Percentiles rank a stretch among this genome's conserved stretches.
These are phyloP conservation scores for Ophiostoma angusticollis DNA, from an alignment of 2,329 filamentous ascomycete species.

Conservation along the genomic window DNA sequence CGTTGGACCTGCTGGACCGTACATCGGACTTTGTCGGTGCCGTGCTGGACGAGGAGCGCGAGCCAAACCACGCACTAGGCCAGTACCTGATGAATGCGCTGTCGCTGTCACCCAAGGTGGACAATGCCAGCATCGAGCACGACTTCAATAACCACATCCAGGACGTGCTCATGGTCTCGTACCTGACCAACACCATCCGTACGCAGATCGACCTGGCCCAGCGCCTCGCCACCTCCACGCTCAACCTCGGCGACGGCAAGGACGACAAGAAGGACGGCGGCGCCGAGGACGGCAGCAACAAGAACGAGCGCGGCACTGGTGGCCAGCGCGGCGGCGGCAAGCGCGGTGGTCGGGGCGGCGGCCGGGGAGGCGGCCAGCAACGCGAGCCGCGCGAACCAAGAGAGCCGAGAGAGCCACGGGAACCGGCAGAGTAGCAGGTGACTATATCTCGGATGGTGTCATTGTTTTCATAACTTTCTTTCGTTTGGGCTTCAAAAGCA, in stretches of 20 bases:
- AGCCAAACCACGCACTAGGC: slow-evolving; percentile 80
- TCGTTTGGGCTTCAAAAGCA: no score
- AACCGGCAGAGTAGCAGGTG: slow-evolving; percentile 24
- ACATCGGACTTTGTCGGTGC: slow-evolving; percentile 86
- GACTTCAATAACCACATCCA: slow-evolving; percentile 99
- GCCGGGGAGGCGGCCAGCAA: slow-evolving; percentile 37
- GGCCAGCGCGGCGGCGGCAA: slow-evolving; percentile 32
- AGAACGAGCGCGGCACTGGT: slow-evolving; percentile 31
- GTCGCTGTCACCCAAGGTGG: slow-evolving; percentile 88
- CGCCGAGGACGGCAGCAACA: slow-evolving; percentile 26
- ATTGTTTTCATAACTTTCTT: no score
- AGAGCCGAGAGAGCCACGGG: slow-evolving; percentile 24
- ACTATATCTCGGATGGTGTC: no score
- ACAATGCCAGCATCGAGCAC: slow-evolving; percentile 76
- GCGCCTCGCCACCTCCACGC: slow-evolving; percentile 69
- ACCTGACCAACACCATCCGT: slow-evolving; percentile 95
- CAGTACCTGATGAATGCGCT: slow-evolving; percentile 93
- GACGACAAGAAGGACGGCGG: slow-evolving; percentile 27
- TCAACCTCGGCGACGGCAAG: slow-evolving; percentile 36
- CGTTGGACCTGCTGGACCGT: slow-evolving; percentile 78
- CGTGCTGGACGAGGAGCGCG: slow-evolving; percentile 84
- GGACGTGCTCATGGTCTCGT: slow-evolving; percentile 95
- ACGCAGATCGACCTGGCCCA: slow-evolving; percentile 98
- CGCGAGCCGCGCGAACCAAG: slow-evolving; percentile 33
- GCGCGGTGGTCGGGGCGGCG: slow-evolving; percentile 24